These are phyloP conservation scores for Danielia reshetovae DNA, from an alignment of 805 yeast genomes.

Conservation along the genomic window DNA sequence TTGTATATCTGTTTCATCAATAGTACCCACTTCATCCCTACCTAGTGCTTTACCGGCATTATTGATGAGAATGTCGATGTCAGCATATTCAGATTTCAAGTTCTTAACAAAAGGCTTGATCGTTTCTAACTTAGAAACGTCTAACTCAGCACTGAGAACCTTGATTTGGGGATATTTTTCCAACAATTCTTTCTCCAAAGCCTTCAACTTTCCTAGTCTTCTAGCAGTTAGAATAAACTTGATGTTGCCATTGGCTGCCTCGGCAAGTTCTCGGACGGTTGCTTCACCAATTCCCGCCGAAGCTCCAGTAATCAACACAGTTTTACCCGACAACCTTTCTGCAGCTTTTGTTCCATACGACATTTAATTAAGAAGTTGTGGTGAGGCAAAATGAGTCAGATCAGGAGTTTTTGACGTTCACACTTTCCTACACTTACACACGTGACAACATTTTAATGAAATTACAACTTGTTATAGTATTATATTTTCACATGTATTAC, in stretches of 20 bases:
- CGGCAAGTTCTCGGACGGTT: conserved; percentile 86
- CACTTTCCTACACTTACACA: no score
- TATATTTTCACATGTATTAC: conserved; percentile 17
- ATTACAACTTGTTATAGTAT: no score
- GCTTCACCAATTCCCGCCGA: conserved; percentile 94
- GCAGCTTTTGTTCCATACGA: conserved; percentile 74
- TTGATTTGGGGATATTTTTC: conserved; percentile 45
- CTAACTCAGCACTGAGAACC: conserved; percentile 57
- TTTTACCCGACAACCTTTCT: conserved; percentile 74
- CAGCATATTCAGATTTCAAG: conserved; percentile 58
- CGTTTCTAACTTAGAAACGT: conserved; percentile 39
- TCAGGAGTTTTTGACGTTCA: no score
- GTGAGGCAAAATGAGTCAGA: no score
- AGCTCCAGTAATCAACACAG: conserved; percentile 84
- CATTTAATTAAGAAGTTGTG: no score
- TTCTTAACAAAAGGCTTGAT: conserved; percentile 45
- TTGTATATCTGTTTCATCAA: conserved; percentile 58
- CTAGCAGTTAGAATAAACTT: conserved; percentile 77
- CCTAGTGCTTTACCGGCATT: conserved; percentile 82
- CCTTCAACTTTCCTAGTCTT: conserved; percentile 58
- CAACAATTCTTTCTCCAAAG: conserved; percentile 45
- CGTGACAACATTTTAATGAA: no score
- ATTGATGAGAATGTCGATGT: conserved; percentile 64
- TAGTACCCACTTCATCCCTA: conserved; percentile 66
- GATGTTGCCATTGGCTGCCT: conserved; percentile 69